Base-by-base conservation (phyloP, 441 rosid genomes). In the Eutrema salsugineum region DNA sequence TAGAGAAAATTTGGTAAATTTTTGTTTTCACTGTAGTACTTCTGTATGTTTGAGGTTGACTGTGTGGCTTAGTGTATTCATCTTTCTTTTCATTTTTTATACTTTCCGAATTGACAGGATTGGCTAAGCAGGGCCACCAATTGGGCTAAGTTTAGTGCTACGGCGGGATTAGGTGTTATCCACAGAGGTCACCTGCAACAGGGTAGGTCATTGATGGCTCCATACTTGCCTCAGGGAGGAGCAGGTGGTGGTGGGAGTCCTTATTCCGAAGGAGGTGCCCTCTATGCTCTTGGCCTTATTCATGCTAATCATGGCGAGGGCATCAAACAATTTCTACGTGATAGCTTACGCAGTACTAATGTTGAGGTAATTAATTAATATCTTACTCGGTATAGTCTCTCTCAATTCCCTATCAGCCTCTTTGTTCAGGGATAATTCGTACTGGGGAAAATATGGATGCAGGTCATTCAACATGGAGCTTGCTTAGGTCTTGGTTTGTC, bases 221-320 rank as follows among this genome's bases (percentile, higher is more conserved):
- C 99, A 43, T 92, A 94, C 83, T 81, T 94, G 81, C 98, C 99
- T 40, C 99, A 92, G 80, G 98, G 94, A 20, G 98, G 94, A 77
- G 91, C 93, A 69, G 89, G 88, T 68, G 94, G 97, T 72, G 97
- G 97, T 65, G 97, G 91, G 38, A 90, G 98, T 84, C 99, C 98
- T 40, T 94, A 88, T 67, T 92, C 99, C 5, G 98, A 94, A 85
- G 99, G 99, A 46, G 98, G 99, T 35, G 99, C 99, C 53, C 86
- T 94, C 50, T 94, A 94, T 81, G 99, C 99, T 28, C 78, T 94
- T 51, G 98, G 99, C 44, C 96, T 94, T 54, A 94, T 94, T 76
- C 99, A 94, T 59, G 98, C 99, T 54, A 94, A 94, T 78, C 99
- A 94, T 79, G 99, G 99, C 0, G 99, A 94, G 84, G 98, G 96